Conservation (phyloP, 176 grass and related monocot genomes). For the Hordeum vulgare region MorexV3_pseudomolecules_assembly NC_058519.1:502658197-502658696, state of each 20-base stretch:
- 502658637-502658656: background rate
- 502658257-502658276: background rate
- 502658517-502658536: constrained; percentile 49
- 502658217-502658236: background rate
- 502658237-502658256: background rate
- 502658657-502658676: constrained; percentile 11
- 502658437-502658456: constrained; percentile 59
- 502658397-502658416: constrained; percentile 36
- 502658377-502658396: constrained; percentile 31
- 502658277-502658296: background rate
- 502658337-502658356: too few relatives aligned
- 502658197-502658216: background rate
- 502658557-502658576: constrained; percentile 2
- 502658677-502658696: constrained; percentile 34
- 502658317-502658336: background rate
- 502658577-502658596: constrained; percentile 33
- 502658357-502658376: background rate
- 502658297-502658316: background rate
- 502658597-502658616: constrained; percentile 50
- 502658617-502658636: constrained; percentile 33
- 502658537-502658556: constrained; percentile 76
- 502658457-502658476: constrained; percentile 49
- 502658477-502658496: constrained; percentile 43
- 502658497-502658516: constrained; percentile 53
- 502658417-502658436: constrained; percentile 40